Evolutionary conservation across 805 yeast species (phyloP).

Genomic region (Wilhelminamyces savonicus): DNA sequence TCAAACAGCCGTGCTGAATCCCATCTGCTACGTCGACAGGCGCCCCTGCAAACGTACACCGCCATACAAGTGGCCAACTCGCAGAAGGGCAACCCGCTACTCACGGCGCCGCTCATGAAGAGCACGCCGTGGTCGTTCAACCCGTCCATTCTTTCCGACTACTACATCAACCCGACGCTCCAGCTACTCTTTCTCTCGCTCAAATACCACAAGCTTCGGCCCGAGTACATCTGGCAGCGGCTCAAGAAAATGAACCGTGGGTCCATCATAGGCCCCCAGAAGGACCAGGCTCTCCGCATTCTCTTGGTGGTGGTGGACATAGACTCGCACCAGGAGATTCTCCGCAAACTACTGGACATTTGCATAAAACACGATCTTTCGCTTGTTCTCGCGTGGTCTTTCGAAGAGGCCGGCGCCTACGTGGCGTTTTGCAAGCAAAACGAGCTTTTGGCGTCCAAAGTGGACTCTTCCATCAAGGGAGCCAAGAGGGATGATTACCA

Average conservation of each 20-base stretch:
- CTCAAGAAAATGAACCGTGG: constrained; percentile 38
- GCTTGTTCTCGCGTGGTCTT: constrained; percentile 46
- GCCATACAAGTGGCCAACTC: constrained; percentile 54
- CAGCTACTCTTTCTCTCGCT: constrained; percentile 58
- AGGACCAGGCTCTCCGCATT: constrained; percentile 42
- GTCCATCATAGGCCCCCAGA: constrained; percentile 15
- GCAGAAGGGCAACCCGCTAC: constrained; percentile 68
- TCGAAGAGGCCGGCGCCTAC: constrained; percentile 44
- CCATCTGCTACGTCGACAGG: too few relatives aligned
- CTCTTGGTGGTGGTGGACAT: constrained; percentile 62
- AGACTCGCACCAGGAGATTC: constrained; percentile 45
- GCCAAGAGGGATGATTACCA: constrained; percentile 36
- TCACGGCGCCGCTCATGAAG: constrained; percentile 43
- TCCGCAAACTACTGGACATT: constrained; percentile 41
- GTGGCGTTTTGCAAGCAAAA: constrained; percentile 31
- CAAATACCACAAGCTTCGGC: constrained; percentile 69
- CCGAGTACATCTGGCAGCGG: constrained; percentile 64
- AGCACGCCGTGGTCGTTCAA: constrained; percentile 51
- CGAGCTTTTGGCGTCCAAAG: constrained; percentile 8
- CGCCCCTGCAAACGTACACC: constrained; percentile 8
- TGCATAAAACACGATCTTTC: constrained; percentile 46
- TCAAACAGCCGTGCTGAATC: too few relatives aligned
- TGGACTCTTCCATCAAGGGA: constrained; percentile 38
- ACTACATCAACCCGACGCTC: constrained; percentile 51
- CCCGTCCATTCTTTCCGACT: constrained; percentile 51